Percentiles rank a stretch among this genome's conserved stretches.
Evolutionary conservation across 345 rosid genomes (phyloP).

Genomic region (rapeseed (Brassica napus)): DNA sequence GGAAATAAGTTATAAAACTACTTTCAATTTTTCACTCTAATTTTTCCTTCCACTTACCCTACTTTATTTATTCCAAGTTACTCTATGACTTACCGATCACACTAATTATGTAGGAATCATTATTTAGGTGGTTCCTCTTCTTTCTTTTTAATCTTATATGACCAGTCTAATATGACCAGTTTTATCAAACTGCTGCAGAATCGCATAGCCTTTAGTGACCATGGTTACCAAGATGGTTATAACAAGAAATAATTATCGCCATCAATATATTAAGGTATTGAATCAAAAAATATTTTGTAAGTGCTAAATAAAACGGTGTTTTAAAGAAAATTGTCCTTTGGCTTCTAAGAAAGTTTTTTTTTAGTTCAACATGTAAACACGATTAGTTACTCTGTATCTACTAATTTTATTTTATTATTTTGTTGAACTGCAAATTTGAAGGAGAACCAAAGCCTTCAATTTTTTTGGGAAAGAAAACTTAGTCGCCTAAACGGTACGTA

Average conservation of each 20-base stretch:
- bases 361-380: not conserved
- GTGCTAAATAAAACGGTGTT: not conserved
- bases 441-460: slow-evolving; percentile 11
- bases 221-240: not conserved
- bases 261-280: not conserved
- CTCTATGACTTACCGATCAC: no score
- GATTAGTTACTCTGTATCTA: not conserved
- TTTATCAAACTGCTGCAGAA: not conserved
- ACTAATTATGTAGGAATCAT: no score
- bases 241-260: not conserved
- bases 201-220: not conserved
- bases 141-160: no score
- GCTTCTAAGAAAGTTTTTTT: not conserved
- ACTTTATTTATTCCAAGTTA: no score
- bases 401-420: not conserved
- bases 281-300: not conserved
- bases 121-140: no score
- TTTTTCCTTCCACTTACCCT: no score
- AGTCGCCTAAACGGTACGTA: slow-evolving; percentile 1
- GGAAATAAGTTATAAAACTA: no score
- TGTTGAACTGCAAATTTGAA: not conserved
- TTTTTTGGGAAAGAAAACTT: not conserved
- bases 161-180: not conserved
- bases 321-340: not conserved
- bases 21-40: no score